phyloP scores from a whole-genome alignment of 306 rosid species.

The Neltuma alba region DNA sequence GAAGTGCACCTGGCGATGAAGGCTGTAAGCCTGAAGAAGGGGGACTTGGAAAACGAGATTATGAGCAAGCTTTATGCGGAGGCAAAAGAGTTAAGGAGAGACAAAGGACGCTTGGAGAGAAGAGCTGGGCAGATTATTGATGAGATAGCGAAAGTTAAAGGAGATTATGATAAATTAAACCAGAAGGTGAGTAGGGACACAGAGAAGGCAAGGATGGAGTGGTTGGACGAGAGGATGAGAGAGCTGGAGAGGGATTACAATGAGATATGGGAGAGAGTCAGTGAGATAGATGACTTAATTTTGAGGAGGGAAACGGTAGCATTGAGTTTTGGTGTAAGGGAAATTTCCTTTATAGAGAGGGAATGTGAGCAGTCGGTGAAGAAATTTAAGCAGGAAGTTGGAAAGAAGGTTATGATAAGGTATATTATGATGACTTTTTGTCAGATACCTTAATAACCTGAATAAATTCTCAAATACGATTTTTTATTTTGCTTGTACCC shows the following conservation, averaged over 20 bases:
- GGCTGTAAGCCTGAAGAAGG: conserved; percentile 65
- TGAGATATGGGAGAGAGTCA: conserved; percentile 57
- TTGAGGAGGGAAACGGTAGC: conserved; percentile 67
- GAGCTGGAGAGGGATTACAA: conserved; percentile 64
- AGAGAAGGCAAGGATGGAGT: conserved; percentile 45
- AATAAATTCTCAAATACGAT: conserved; percentile 8
- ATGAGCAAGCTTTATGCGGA: conserved; percentile 51
- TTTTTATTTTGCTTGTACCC: conserved; percentile 21
- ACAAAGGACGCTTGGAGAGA: conserved; percentile 42
- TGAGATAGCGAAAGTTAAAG: conserved; percentile 46
- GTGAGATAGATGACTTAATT: conserved; percentile 63
- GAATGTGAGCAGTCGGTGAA: conserved; percentile 78
- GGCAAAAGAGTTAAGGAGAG: conserved; percentile 53
- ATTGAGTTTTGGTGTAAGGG: conserved; percentile 78
- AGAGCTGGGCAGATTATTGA: conserved; percentile 50
- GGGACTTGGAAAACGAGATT: conserved; percentile 52
- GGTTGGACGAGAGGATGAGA: conserved; percentile 52
- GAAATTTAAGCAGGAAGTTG: conserved; percentile 59
- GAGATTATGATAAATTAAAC: conserved; percentile 46
- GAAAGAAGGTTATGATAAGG: conserved; percentile 56
- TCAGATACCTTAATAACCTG: conserved; percentile 31
- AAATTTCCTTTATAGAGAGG: conserved; percentile 76
- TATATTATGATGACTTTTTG: not conserved
- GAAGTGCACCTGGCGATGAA: conserved; percentile 52
- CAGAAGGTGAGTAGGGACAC: conserved; percentile 35